Conservation (phyloP, 495 filamentous ascomycete genomes). For the Talaromyces stipitatus region DNA sequence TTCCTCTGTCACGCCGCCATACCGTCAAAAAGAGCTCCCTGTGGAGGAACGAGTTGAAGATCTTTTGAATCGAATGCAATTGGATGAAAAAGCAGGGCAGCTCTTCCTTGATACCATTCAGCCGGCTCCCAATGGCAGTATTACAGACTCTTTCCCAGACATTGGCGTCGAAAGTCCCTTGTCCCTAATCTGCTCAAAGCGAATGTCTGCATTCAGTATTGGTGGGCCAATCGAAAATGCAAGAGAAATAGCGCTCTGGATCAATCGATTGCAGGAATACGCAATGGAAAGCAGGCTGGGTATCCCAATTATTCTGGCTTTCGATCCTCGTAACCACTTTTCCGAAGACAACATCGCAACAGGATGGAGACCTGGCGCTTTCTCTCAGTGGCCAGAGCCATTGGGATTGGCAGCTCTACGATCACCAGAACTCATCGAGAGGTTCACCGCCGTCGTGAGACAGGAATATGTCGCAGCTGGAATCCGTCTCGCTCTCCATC, state of each 20-base stretch:
- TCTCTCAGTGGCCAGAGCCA: neutral
- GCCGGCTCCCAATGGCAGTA: neutral
- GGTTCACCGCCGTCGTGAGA: neutral
- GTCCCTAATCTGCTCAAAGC: neutral
- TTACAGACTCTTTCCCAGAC: neutral
- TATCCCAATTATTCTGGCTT: neutral
- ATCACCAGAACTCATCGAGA: neutral
- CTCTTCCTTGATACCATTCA: neutral
- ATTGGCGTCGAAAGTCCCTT: neutral
- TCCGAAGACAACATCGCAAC: neutral
- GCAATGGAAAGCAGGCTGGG: neutral
- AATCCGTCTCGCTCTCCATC: conserved; percentile 18
- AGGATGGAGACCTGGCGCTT: neutral
- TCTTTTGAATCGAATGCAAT: neutral
- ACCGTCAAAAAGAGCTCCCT: neutral
- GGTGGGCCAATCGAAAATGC: neutral
- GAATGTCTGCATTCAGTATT: neutral
- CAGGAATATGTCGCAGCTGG: neutral
- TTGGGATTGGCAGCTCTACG: neutral
- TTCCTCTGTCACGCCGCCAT: too few species aligned
- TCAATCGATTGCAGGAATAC: neutral
- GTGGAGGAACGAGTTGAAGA: neutral
- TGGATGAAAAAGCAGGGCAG: neutral
- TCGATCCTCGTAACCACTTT: neutral
- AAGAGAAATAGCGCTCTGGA: neutral